These are phyloP conservation scores for Pezicula rhizophila DNA, from an alignment of 2,329 filamentous ascomycete genomes.

Conservation along the genomic window DNA sequence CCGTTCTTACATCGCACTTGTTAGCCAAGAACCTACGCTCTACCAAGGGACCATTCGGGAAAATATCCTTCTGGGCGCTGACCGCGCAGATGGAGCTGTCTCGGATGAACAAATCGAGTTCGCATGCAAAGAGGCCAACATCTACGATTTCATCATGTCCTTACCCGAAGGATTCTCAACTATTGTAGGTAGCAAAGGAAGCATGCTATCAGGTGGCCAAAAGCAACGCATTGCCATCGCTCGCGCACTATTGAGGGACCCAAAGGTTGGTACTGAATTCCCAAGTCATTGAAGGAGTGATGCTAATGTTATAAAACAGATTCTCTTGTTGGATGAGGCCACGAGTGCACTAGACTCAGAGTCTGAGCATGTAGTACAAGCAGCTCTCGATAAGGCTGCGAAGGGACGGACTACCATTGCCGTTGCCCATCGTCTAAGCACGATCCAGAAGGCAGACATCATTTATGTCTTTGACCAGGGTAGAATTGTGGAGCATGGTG, in stretches of 20 bases:
- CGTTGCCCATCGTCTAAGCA: constrained; percentile 85
- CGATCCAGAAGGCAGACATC: constrained; percentile 88
- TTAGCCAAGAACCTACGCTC: constrained; percentile 89
- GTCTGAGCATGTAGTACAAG: constrained; percentile 74
- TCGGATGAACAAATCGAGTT: constrained; percentile 66
- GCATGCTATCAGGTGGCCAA: constrained; percentile 81
- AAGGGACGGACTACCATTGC: constrained; percentile 87
- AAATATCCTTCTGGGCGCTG: constrained; percentile 77
- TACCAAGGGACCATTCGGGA: constrained; percentile 90
- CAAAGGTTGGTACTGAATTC: constrained; percentile 40
- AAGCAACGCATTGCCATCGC: constrained; percentile 92
- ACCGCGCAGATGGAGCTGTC: constrained; percentile 50
- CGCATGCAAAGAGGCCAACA: constrained; percentile 85
- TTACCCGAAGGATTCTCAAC: constrained; percentile 83
- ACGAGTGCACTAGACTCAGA: constrained; percentile 72
- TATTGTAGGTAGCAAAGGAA: constrained; percentile 79
- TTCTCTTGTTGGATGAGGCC: constrained; percentile 78
- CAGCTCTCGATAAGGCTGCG: constrained; percentile 73
- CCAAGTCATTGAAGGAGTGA: too few species aligned
- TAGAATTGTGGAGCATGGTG: constrained; percentile 76
- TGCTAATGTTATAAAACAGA: constrained; percentile 23
- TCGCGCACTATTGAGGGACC: constrained; percentile 82
- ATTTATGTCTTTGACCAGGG: constrained; percentile 98
- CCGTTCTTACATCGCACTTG: constrained; percentile 75
- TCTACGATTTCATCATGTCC: constrained; percentile 85